Evolutionary conservation across 139 green algal genomes (phyloP).

Genomic region (Chlorella sp.): DNA sequence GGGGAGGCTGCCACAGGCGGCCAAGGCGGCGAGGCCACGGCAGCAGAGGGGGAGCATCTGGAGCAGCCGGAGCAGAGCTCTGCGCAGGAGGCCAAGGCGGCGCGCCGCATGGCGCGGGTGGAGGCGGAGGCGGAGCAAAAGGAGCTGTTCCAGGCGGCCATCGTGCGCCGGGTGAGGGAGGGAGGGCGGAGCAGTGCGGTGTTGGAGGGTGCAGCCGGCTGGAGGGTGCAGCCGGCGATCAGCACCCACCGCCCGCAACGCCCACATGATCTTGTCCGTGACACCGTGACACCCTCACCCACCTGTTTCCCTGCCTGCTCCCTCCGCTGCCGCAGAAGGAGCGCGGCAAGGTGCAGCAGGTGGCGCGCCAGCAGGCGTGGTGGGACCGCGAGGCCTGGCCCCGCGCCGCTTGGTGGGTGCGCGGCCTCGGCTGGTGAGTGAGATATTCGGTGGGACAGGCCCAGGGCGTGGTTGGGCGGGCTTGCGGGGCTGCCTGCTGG

Average conservation of each 20-base stretch:
- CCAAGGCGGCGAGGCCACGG: neutral
- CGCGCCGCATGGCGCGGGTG: neutral
- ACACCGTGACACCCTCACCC: too few species aligned
- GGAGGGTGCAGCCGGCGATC: too few species aligned
- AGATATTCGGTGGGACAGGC: neutral
- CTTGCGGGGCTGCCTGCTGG: too few species aligned
- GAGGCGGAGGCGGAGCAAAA: slow-evolving; percentile 26
- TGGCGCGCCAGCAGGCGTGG: slow-evolving; percentile 8
- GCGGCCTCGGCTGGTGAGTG: slow-evolving; percentile 54
- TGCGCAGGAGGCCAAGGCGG: neutral
- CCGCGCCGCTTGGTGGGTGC: slow-evolving; percentile 43
- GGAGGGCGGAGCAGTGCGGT: too few species aligned
- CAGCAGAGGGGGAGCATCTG: neutral
- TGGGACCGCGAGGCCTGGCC: slow-evolving; percentile 60
- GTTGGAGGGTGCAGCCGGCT: too few species aligned
- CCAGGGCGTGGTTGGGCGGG: too few species aligned
- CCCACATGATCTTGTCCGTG: too few species aligned
- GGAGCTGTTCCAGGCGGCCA: slow-evolving; percentile 36
- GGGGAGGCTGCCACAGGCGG: too few species aligned
- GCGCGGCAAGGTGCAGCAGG: slow-evolving; percentile 28
- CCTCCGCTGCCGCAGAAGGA: too few species aligned
- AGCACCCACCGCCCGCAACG: too few species aligned
- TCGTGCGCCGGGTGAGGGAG: slow-evolving; percentile 20
- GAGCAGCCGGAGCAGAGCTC: slow-evolving; percentile 8
- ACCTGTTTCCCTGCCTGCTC: too few species aligned